A percentile compares a stretch with the other conserved stretches of the same genome.
These are phyloP conservation scores for Quillaja saponaria DNA, from an alignment of 306 rosid species.

Conservation along the genomic window DNA sequence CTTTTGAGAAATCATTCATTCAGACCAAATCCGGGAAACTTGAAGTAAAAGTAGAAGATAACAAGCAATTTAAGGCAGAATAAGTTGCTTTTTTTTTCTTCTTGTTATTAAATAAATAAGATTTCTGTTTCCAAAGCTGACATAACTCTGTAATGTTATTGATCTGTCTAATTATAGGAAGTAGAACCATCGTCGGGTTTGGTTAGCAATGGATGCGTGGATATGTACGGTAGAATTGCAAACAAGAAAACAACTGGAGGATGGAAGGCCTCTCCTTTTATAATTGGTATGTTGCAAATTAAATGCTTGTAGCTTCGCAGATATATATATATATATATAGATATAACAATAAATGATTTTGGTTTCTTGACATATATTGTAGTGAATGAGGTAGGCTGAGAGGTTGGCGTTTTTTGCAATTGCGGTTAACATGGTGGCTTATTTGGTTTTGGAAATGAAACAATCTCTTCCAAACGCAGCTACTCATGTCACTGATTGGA, in stretches of 20 bases:
- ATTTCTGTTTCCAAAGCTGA: too few relatives aligned
- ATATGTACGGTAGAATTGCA: constrained; percentile 46
- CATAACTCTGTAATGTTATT: too few relatives aligned
- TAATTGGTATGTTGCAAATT: constrained; percentile 55
- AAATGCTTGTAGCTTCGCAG: too few relatives aligned
- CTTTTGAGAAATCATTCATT: constrained; percentile 30
- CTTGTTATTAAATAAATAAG: too few relatives aligned
- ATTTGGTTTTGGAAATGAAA: constrained; percentile 47
- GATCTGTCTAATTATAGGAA: too few relatives aligned
- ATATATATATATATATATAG: neutral
- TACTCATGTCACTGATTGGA: constrained; percentile 57
- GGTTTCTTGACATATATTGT: neutral
- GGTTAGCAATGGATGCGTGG: constrained; percentile 54
- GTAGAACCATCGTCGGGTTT: constrained; percentile 18
- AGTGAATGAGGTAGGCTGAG: constrained; percentile 62
- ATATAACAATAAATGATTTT: neutral
- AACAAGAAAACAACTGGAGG: constrained; percentile 54
- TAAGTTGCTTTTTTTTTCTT: too few relatives aligned
- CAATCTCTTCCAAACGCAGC: constrained; percentile 53
- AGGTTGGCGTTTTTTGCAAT: constrained; percentile 54
- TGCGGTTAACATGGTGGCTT: constrained; percentile 55
- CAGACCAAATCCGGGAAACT: constrained; percentile 5
- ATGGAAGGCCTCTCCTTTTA: constrained; percentile 63
- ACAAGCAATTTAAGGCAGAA: too few relatives aligned
- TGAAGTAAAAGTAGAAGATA: too few relatives aligned